Base-by-base conservation (phyloP, 2,329 filamentous ascomycete species). In the Phaeophleospora eucalypticola region DNA sequence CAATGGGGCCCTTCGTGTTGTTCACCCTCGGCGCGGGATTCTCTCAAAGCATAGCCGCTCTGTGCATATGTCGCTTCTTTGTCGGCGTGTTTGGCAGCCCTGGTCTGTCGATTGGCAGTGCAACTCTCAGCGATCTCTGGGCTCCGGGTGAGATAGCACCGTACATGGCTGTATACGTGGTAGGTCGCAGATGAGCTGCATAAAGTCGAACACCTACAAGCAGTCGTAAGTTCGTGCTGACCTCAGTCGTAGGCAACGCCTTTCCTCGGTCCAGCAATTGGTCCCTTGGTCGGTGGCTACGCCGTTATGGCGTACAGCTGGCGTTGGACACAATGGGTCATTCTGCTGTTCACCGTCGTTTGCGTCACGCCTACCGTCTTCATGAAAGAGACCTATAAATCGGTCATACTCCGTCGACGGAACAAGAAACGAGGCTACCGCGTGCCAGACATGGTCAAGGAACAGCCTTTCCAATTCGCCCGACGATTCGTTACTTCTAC, bases 61-160 rank as follows among this genome's bases (percentile, higher is more conserved):
- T 85, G 2, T 71, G 74, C 39, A 64, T 82, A 7, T 66, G 79
- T 17, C 71, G 82, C 2, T 82, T 91, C 70, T 86, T 89, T 57
- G 86, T 87, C 41, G 85, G 86, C 0, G 63, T 84, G 63, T 85
- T 85, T 53, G 86, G 84, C 24, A 83, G 34, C 78, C 86, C 56
- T 74, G 87, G 61, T 4, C 36, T 59, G 6, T 37, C 47, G 7
- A 57, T 56, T 17, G 56, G 54, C 17, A 42, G 36, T 21, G 54
- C 56, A 8, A 53, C 53, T 4, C 44, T 57, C 12, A 41, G 51
- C 3, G 58, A 58, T 36, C 41, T 60, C 14, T 59, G 48, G 48
- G 17, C 29, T 14, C 51, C 56, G 3, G 27, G 35, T 8, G 52
- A 55, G 21, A 32, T 54, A 39, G 54, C 46, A 3, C 43, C 48